Conservation (phyloP, 768 basidiomycete species). For the Cystobasidium ongulense region DNA sequence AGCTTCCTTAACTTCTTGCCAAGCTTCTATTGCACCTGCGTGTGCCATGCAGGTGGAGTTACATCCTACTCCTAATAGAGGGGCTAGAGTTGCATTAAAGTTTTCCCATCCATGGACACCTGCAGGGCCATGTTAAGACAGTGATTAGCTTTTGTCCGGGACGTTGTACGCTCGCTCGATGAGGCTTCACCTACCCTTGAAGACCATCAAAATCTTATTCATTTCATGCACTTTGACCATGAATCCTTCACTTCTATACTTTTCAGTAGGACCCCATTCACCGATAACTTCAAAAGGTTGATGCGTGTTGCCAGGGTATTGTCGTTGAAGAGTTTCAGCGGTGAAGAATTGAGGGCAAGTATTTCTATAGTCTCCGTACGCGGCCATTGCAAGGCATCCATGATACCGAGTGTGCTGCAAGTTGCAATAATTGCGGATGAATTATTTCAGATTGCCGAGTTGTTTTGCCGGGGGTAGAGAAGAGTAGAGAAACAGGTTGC, state of each 20-base stretch:
- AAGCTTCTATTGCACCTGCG: conserved; percentile 30
- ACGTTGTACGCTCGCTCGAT: background rate
- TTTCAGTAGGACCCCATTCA: conserved; percentile 16
- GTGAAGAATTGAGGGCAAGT: conserved; percentile 31
- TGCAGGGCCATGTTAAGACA: background rate
- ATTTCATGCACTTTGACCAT: conserved; percentile 33
- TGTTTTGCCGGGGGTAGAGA: too few relatives aligned
- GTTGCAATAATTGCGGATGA: too few relatives aligned
- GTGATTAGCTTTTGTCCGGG: background rate
- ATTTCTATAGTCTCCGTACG: conserved; percentile 31
- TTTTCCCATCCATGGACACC: conserved; percentile 35
- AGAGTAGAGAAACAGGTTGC: too few relatives aligned
- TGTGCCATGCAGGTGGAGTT: conserved; percentile 29
- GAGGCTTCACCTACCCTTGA: background rate
- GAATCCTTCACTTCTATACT: conserved; percentile 28
- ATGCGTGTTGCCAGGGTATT: conserved; percentile 33
- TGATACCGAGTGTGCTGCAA: background rate
- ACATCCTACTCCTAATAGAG: conserved; percentile 31
- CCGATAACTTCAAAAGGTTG: conserved; percentile 31
- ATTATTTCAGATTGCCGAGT: background rate
- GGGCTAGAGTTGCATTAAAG: conserved; percentile 31
- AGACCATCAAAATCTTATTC: conserved; percentile 35
- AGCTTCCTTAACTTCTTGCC: conserved; percentile 29
- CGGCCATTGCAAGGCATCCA: conserved; percentile 22
- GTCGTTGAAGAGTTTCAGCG: conserved; percentile 19